phyloP scores from a whole-genome alignment of 306 rosid species.

The Ochetophila trinervis region DNA sequence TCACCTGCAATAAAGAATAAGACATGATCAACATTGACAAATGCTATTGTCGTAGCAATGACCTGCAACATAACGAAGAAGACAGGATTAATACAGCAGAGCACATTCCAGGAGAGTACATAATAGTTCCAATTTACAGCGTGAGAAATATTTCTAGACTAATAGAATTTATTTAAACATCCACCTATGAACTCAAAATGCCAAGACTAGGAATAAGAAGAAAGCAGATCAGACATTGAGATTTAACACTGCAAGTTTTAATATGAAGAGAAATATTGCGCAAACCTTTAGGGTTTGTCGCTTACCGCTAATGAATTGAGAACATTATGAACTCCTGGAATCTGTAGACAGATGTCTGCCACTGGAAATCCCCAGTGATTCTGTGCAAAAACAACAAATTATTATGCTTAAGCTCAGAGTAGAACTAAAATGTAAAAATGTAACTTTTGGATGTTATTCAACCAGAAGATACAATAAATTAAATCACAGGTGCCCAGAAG shows the following conservation, averaged over 20 bases:
- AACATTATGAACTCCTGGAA: constrained; percentile 34
- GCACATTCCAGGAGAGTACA: not conserved
- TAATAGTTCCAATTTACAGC: not conserved
- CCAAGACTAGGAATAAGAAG: not conserved
- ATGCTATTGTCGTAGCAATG: constrained; percentile 9
- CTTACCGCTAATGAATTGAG: constrained; percentile 38
- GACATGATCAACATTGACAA: constrained; percentile 3
- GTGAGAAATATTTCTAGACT: constrained; percentile 3
- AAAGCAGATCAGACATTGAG: not conserved
- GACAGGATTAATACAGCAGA: not conserved
- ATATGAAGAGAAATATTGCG: not conserved
- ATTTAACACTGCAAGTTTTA: not conserved
- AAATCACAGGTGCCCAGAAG: no score
- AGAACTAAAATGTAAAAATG: not conserved
- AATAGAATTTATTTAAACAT: not conserved
- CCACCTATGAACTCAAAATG: not conserved
- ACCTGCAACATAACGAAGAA: constrained; percentile 31
- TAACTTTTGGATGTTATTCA: not conserved
- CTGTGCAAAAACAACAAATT: constrained; percentile 11
- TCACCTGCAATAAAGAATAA: constrained; percentile 28
- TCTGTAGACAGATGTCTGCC: constrained; percentile 27
- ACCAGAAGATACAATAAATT: not conserved
- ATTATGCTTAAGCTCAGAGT: not conserved
- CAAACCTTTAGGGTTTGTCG: not conserved
- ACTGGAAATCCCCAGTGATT: constrained; percentile 23